These are phyloP conservation scores for Nitzschia sp. DNA, from an alignment of 108 stramenopile genomes.

Conservation along the genomic window DNA sequence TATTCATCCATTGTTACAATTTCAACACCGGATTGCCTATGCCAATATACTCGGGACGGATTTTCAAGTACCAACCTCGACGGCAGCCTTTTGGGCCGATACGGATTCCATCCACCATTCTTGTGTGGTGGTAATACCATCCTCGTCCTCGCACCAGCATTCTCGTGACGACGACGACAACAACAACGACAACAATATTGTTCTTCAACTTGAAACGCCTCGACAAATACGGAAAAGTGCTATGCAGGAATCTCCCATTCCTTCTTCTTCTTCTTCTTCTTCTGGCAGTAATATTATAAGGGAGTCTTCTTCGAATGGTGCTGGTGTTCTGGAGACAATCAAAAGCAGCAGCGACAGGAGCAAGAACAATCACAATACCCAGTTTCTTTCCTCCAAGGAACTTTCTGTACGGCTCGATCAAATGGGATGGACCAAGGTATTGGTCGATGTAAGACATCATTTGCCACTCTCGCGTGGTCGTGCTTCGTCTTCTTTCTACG, in stretches of 20 bases:
- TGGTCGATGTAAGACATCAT: constrained; percentile 68
- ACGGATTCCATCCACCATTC: constrained; percentile 58
- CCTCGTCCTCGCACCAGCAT: not conserved
- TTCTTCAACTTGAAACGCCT: constrained; percentile 17
- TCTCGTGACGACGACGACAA: not conserved
- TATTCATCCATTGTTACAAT: constrained; percentile 58
- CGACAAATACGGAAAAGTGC: not conserved
- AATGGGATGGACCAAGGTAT: constrained; percentile 82
- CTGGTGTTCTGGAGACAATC: not conserved
- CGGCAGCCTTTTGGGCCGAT: constrained; percentile 75
- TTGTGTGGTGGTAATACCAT: constrained; percentile 17
- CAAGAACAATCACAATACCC: too few relatives aligned
- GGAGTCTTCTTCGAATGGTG: too few relatives aligned
- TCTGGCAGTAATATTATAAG: not conserved
- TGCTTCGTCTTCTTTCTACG: not conserved
- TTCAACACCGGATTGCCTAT: constrained; percentile 79
- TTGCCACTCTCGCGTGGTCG: constrained; percentile 12
- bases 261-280: not conserved
- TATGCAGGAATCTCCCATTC: not conserved
- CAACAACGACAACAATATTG: constrained; percentile 19
- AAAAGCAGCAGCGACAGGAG: too few relatives aligned
- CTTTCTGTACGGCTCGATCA: constrained; percentile 62
- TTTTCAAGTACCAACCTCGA: constrained; percentile 78
- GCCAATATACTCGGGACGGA: constrained; percentile 79
- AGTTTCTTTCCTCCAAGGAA: not conserved